Conservation (phyloP, 768 basidiomycete species). For the Cystofilobasidium macerans region DNA sequence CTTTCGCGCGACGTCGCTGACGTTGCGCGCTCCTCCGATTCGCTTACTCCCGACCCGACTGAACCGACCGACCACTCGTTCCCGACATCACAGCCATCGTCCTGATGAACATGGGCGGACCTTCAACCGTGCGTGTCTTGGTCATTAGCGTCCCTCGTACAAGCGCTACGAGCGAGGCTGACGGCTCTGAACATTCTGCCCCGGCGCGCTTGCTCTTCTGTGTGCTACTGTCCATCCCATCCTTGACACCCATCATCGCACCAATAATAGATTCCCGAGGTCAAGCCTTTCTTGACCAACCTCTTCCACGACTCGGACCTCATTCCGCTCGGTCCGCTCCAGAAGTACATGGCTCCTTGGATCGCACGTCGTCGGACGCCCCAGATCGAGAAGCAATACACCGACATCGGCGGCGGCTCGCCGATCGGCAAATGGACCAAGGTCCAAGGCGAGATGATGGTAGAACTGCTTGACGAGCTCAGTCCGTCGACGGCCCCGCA, state of each 20-base stretch:
- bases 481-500: constrained; percentile 86
- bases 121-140: constrained; percentile 57
- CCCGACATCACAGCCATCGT: constrained; percentile 86
- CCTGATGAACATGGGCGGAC: constrained; percentile 99
- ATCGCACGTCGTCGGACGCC: constrained; percentile 86
- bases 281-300: constrained; percentile 80
- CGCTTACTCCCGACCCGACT: neutral
- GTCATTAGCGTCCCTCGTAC: neutral
- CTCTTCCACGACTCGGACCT: constrained; percentile 86
- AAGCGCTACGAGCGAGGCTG: neutral
- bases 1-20: neutral
- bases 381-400: constrained; percentile 86
- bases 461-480: constrained; percentile 80
- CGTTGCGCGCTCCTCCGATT: constrained; percentile 3
- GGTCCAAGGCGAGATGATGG: constrained; percentile 82
- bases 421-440: constrained; percentile 86
- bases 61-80: neutral
- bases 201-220: neutral
- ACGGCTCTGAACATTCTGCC: neutral
- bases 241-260: neutral
- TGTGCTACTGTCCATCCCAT: constrained; percentile 6
- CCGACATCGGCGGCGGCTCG: constrained; percentile 88
- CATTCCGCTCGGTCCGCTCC: constrained; percentile 79
- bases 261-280: constrained; percentile 64
- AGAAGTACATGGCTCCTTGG: constrained; percentile 68